Evolutionary conservation across 1,284 basidiomycete species (phyloP), one percentile per base, ranked within the genome.

Genomic region (Cutaneotrichosporon sp.): DNA sequence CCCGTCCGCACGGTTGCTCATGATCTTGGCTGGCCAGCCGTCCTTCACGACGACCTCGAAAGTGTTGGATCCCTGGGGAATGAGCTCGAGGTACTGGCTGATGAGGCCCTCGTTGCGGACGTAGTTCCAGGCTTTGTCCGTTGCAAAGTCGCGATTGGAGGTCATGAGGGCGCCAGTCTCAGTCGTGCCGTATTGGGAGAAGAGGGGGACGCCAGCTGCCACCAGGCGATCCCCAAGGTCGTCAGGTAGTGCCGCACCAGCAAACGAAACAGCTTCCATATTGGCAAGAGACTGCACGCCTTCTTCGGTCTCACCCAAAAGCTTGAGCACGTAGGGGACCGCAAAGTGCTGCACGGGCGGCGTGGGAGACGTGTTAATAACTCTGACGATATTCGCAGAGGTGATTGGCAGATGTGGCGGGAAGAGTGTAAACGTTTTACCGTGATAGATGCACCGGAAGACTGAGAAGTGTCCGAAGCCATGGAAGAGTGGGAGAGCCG

Each of bases 61-160:
- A 0, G 77, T 78, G 34, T 73, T 74, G 12, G 71, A 70, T 0
- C 77, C 79, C 34, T 71, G 74, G 11, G 76, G 72, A 48, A 79
- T 78, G 51, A 82, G 76, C 33, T 72, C 70, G 46, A 81, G 59
- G 66, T 78, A 82, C 38, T 78, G 64, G 8, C 65, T 61, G 29
- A 75, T 67, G 1, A 63, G 75, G 58, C 52, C 80, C 63, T 63
- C 66, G 22, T 72, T 68, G 39, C 78, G 71, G 7, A 83, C 69
- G 75, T 79, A 84, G 61, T 81, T 82, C 83, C 84, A 85, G 19
- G 68, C 78, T 58, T 80, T 81, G 72, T 85, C 84, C 5, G 55
- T 68, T 1, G 62, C 66, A 48, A 57, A 68, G 56, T 80, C 83
- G 37, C 61, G 79, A 77, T 77, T 82, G 71, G 54, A 84, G 66